Base-by-base conservation (phyloP, 257 asterid species). In the Avicennia marina region DNA sequence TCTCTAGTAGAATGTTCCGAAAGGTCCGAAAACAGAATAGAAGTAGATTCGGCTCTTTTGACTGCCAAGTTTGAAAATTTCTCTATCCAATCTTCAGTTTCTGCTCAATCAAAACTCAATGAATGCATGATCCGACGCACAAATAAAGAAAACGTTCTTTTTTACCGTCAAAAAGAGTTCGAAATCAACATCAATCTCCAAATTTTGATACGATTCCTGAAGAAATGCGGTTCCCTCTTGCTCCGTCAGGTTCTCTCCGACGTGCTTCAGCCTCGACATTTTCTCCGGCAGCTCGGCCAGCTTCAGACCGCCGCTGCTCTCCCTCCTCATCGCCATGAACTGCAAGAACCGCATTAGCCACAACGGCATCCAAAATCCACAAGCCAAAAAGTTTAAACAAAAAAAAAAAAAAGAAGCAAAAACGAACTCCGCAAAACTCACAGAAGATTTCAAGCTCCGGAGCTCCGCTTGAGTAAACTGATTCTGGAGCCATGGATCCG, bases 401-500 rank as follows among this genome's bases (percentile, higher is more conserved):
- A 44, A 13, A 53, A 6, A 2, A 27, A 9, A 1, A 11, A 51
- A 40, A 47, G 8, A 19, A 0, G n/a, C n/a, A n/a, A 44, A n/a
- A 1, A 24, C 7, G 15, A 33, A 20, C 16, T 19, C n/a, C 0
- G 3, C 7, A 39, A 39, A 41, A 75, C 89, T 84, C 62, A 87
- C 95, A 8, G 87, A 87, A 53, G 94, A 61, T 71, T 87, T 87
- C 72, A 90, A 76, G 72, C 70, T 88, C 54, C 96, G 83, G 42
- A 87, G 94, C 82, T 90, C 98, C 33, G 82, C 96, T 79, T 90
- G 98, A 52, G 96, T 87, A 59, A 87, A 90, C 81, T 90, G 95
- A 56, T 79, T 90, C 87, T 90, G 98, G 26, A 90, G 88, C 98
- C 98, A 87, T 41, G 94, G 96, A 90, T 90, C 96, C 53, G 98